These are phyloP conservation scores for Scedosporium dehoogii DNA, from an alignment of 2,329 filamentous ascomycete species.

Conservation along the genomic window DNA sequence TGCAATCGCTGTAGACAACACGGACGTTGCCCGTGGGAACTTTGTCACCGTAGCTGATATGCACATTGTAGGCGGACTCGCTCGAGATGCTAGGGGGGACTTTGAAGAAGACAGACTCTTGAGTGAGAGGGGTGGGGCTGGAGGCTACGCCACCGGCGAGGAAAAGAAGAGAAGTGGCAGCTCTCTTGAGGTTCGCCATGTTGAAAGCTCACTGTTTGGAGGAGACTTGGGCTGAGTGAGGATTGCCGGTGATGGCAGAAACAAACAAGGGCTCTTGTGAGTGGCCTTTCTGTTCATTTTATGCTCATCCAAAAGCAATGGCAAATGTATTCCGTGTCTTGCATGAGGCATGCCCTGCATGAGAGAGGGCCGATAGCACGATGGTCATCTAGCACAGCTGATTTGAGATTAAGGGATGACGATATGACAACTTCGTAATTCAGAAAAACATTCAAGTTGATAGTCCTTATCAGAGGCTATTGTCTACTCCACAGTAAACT, in stretches of 20 bases:
- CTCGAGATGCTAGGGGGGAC: constrained; percentile 3
- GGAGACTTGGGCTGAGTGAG: background rate
- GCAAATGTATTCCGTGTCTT: too few relatives aligned
- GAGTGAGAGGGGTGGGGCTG: background rate
- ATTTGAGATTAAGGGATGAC: too few relatives aligned
- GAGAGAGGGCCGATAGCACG: too few relatives aligned
- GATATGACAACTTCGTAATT: too few relatives aligned
- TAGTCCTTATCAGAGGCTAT: too few relatives aligned
- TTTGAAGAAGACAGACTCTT: constrained; percentile 5
- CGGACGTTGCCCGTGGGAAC: constrained; percentile 10
- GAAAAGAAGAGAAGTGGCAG: constrained; percentile 2
- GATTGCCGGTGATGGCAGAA: background rate
- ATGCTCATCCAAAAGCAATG: too few relatives aligned
- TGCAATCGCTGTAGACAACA: constrained; percentile 14
- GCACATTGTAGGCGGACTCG: constrained; percentile 12
- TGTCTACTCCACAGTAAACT: too few relatives aligned
- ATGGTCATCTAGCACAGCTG: too few relatives aligned
- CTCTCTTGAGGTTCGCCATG: constrained; percentile 1
- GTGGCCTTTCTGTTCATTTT: too few relatives aligned
- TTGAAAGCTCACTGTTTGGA: background rate
- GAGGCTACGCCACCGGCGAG: background rate
- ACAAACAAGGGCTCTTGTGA: too few relatives aligned
- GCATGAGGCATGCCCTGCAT: too few relatives aligned
- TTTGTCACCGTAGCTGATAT: constrained; percentile 11
- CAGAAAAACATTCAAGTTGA: too few relatives aligned